A percentile compares a stretch with the other conserved stretches of the same genome.
These are phyloP conservation scores for Eucalyptus marginata DNA, from an alignment of 345 rosid species.

Conservation along the genomic window DNA sequence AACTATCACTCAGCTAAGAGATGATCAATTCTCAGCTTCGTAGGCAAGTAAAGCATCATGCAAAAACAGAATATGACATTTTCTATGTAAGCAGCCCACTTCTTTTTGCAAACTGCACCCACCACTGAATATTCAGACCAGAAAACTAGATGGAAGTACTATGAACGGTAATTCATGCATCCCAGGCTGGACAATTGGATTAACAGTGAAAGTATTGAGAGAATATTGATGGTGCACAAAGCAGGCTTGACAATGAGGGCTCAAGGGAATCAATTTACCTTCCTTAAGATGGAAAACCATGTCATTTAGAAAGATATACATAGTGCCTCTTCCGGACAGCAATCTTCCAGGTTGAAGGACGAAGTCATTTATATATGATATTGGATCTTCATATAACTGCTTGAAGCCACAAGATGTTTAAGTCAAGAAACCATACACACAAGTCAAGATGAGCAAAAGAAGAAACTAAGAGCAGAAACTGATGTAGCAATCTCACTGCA, in stretches of 20 bases:
- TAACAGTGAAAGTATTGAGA: background rate
- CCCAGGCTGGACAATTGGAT: background rate
- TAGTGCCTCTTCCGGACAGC: slow-evolving; percentile 63
- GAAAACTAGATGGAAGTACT: background rate
- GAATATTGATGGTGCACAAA: background rate
- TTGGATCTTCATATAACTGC: slow-evolving; percentile 76
- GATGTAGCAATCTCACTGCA: background rate
- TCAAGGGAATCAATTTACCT: slow-evolving; percentile 27
- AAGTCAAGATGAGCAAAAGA: background rate
- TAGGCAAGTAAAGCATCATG: background rate
- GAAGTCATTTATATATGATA: slow-evolving; percentile 47
- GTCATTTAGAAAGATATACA: slow-evolving; percentile 54
- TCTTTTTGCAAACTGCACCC: background rate
- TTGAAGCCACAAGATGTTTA: background rate
- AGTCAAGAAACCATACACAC: background rate
- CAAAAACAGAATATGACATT: background rate
- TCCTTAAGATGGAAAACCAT: slow-evolving; percentile 51
- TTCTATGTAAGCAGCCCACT: background rate
- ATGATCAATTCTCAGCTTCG: background rate
- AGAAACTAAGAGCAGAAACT: background rate
- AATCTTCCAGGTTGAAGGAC: slow-evolving; percentile 61
- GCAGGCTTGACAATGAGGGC: background rate
- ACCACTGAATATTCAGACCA: background rate
- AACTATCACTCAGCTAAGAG: background rate
- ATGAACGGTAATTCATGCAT: background rate